Evolutionary conservation across 1,284 basidiomycete genomes (phyloP).

Genomic region (Malassezia sp.): DNA sequence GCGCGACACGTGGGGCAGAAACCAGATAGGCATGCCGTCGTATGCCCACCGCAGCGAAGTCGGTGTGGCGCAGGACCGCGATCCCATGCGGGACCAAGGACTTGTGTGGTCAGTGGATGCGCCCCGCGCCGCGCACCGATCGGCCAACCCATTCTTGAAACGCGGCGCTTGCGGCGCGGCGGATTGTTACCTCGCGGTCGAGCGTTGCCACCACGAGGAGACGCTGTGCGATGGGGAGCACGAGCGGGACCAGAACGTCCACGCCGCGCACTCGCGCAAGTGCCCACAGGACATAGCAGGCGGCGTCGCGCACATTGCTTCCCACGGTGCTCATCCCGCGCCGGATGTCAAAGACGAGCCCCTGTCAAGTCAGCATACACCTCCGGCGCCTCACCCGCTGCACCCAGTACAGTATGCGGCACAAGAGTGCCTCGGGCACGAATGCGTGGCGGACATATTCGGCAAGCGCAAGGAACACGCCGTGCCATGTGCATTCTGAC

Average conservation of each 20-base stretch:
- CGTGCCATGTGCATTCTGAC: conserved; percentile 80
- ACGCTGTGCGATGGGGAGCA: conserved; percentile 53
- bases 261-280: conserved; percentile 58
- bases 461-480: conserved; percentile 79
- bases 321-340: conserved; percentile 86
- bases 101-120: too few species aligned
- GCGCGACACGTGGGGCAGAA: conserved; percentile 73
- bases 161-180: conserved; percentile 92
- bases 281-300: conserved; percentile 89
- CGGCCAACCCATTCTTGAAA: conserved; percentile 97
- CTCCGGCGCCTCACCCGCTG: conserved; percentile 10
- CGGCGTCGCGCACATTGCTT: conserved; percentile 83
- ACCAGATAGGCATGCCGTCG: conserved; percentile 69
- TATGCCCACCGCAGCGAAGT: conserved; percentile 86
- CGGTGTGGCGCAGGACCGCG: conserved; percentile 75
- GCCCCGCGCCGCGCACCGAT: too few species aligned
- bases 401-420: conserved; percentile 30
- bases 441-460: conserved; percentile 77
- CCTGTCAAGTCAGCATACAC: too few species aligned
- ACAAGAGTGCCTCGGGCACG: conserved; percentile 16
- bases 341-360: conserved; percentile 79
- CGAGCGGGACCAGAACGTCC: conserved; percentile 56
- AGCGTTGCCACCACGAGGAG: conserved; percentile 70
- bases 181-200: conserved; percentile 86
- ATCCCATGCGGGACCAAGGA: conserved; percentile 79